Evolutionary conservation across 306 rosid species (phyloP).

Genomic region (Medicago ruthenica): DNA sequence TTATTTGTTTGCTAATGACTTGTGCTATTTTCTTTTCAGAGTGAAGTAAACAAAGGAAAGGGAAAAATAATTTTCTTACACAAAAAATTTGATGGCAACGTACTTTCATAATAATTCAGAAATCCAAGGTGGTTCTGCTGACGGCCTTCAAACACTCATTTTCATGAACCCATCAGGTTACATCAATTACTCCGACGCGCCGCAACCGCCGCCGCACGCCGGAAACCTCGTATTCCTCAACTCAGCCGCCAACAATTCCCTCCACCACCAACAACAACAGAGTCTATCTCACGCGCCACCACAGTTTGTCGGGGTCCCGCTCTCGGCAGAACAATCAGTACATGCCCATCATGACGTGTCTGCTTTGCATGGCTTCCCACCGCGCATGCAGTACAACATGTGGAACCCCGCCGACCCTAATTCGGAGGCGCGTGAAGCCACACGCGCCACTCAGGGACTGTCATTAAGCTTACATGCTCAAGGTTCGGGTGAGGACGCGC

Average conservation of each 20-base stretch:
- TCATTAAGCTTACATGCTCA: constrained; percentile 64
- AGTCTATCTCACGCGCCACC: constrained; percentile 65
- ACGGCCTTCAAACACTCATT: constrained; percentile 82
- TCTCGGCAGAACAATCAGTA: constrained; percentile 50
- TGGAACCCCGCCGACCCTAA: constrained; percentile 69
- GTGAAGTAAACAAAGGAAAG: constrained; percentile 30
- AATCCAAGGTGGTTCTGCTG: constrained; percentile 74
- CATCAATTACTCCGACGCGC: constrained; percentile 74
- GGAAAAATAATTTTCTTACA: not conserved
- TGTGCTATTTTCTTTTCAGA: constrained; percentile 46
- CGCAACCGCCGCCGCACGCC: constrained; percentile 57
- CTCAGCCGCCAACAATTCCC: constrained; percentile 50
- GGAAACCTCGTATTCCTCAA: constrained; percentile 63
- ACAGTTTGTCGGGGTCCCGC: constrained; percentile 74
- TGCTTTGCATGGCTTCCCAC: constrained; percentile 81
- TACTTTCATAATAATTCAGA: constrained; percentile 86
- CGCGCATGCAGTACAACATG: constrained; percentile 68
- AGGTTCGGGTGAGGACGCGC: constrained; percentile 57
- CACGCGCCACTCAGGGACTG: constrained; percentile 79
- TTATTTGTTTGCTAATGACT: too few relatives aligned
- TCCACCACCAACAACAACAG: constrained; percentile 39
- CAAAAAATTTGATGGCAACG: constrained; percentile 69
- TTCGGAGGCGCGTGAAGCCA: constrained; percentile 71
- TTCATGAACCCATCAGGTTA: constrained; percentile 91
- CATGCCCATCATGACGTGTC: constrained; percentile 64